Evolutionary conservation across 2,329 filamentous ascomycete species (phyloP), one percentile per base, ranked within the genome.

Genomic region (Didymella segeticola): DNA sequence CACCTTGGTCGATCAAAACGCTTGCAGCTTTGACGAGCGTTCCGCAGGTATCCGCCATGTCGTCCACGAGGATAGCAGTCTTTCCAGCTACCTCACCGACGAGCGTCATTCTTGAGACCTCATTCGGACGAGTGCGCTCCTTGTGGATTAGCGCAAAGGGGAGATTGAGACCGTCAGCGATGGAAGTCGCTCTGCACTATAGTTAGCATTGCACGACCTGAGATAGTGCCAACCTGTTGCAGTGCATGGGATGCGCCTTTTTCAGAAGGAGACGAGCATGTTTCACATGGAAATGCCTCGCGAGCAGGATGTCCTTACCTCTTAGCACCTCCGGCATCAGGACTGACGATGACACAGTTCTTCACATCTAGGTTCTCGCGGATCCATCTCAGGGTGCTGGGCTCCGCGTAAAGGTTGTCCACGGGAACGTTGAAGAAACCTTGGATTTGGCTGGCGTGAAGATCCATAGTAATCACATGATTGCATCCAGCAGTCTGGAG

Each of bases 1-100:
- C 91, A 69, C 97, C 89, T 66, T 91, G 84, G 20, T 63, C 64
- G 75, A 93, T 90, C 46, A 98, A 85, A 0, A 93, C 93, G 52
- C 91, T 88, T 14, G 93, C 95, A 2, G 93, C 95, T 79, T 98
- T 98, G 74, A 83, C 86, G 11, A 90, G 80, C 1, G 91, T 96
- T 63, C 92, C 92, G 75, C 93, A 97, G 4, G 93, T 97, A 73
- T 98, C 93, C 26, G 93, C 93, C 91, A 98, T 97, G 74, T 98
- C 93, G 74, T 98, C 93, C 41, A 99, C 93, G 42, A 99, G 87
- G 70, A 99, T 97, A 56, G 93, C 93, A 25, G 93, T 88, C 79
- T 95, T 95, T 78, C 90, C 90, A 63, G 87, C 84, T 39, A 98
- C 95, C 62, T 96, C 92, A 63, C 95, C 95, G 43, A 98, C 93